Conservation (phyloP, 2,329 filamentous ascomycete species). For the Bimuria novae-zelandiae region DNA sequence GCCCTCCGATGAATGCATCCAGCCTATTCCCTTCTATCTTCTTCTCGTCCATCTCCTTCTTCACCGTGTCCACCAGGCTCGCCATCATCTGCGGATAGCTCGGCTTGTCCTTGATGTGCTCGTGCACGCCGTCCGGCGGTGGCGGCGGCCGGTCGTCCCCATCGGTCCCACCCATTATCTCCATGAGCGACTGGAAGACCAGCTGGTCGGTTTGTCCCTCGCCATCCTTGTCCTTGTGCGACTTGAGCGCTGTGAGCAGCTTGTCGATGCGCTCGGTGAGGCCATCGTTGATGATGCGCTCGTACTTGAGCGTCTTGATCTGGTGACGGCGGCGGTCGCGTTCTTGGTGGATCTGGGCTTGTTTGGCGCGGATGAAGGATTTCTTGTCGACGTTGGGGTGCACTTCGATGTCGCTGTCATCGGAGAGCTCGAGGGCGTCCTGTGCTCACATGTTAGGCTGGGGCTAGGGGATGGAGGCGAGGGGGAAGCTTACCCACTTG, state of each 20-base stretch:
- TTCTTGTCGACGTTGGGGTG: conserved; percentile 98
- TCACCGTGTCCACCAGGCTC: conserved; percentile 92
- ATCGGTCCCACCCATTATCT: conserved; percentile 62
- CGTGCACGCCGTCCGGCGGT: conserved; percentile 78
- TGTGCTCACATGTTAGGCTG: conserved; percentile 38
- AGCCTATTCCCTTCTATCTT: conserved; percentile 70
- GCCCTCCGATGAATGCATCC: conserved; percentile 75
- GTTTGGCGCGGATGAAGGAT: conserved; percentile 98
- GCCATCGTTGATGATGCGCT: conserved; percentile 89
- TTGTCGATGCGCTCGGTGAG: conserved; percentile 81
- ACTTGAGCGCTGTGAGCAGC: conserved; percentile 74
- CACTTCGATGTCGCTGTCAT: conserved; percentile 97
- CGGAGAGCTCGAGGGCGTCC: conserved; percentile 93
- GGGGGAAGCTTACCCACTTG: conserved; percentile 64
- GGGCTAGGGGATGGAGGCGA: neutral
- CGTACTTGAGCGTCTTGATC: conserved; percentile 91
- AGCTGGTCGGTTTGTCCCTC: conserved; percentile 69
- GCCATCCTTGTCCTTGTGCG: conserved; percentile 43
- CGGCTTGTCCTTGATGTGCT: conserved; percentile 73
- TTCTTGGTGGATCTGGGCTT: conserved; percentile 94
- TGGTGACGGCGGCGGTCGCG: conserved; percentile 82
- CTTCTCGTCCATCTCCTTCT: conserved; percentile 75
- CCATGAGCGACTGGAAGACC: conserved; percentile 87
- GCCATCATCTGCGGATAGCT: conserved; percentile 98
- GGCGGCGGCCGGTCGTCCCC: conserved; percentile 71